Conservation (phyloP, 1,284 basidiomycete species). For the Austroboletus novae-zelandiae region DNA sequence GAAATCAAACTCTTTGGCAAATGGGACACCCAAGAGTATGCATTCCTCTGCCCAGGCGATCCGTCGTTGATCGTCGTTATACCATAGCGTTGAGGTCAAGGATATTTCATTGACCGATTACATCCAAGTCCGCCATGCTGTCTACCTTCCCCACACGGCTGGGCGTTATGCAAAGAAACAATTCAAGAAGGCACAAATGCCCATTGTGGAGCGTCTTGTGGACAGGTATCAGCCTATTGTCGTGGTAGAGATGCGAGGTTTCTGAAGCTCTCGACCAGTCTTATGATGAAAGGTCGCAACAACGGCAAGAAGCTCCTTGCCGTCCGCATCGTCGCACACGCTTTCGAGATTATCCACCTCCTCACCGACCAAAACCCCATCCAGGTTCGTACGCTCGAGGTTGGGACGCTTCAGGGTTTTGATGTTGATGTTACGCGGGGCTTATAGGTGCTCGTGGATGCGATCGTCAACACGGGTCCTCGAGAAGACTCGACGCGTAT, state of each 20-base stretch:
- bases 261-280: slow-evolving; percentile 42
- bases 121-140: slow-evolving; percentile 98
- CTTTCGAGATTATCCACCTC: slow-evolving; percentile 99
- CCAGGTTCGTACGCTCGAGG: slow-evolving; percentile 60
- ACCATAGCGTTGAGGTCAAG: slow-evolving; percentile 93
- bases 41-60: slow-evolving; percentile 5
- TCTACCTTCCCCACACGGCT: slow-evolving; percentile 97
- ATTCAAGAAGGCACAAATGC: slow-evolving; percentile 99
- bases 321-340: slow-evolving; percentile 99
- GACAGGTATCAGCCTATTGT: slow-evolving; percentile 71
- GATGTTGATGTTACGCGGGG: neutral
- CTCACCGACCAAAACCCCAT: slow-evolving; percentile 99
- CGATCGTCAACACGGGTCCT: slow-evolving; percentile 99
- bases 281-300: slow-evolving; percentile 99
- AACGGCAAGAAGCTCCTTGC: slow-evolving; percentile 99
- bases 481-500: slow-evolving; percentile 99
- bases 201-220: slow-evolving; percentile 98
- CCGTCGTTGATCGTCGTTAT: slow-evolving; percentile 10
- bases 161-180: slow-evolving; percentile 99
- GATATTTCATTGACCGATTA: slow-evolving; percentile 99
- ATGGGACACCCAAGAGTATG: slow-evolving; percentile 96
- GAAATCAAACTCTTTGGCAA: slow-evolving; percentile 96
- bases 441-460: slow-evolving; percentile 84
- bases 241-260: neutral
- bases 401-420: neutral